Evolutionary conservation across 1,139 yeast species (phyloP).

Genomic region (Protomyces macrosporus): DNA sequence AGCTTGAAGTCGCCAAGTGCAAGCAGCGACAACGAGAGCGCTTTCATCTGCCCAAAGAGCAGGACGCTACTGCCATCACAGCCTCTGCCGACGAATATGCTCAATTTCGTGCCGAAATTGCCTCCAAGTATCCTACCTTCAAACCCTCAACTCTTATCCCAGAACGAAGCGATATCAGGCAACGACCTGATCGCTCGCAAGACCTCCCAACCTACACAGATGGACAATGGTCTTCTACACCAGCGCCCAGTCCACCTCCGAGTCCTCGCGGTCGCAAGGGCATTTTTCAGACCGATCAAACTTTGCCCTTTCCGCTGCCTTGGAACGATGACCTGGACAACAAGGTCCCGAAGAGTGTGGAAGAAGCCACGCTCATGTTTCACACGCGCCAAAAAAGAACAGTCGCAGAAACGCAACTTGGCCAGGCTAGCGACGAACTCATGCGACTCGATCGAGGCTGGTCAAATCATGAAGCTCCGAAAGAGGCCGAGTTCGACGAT

Average conservation of each 20-base stretch:
- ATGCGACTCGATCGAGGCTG: constrained; percentile 75
- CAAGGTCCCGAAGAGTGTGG: constrained; percentile 64
- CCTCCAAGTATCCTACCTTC: constrained; percentile 69
- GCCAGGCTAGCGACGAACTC: constrained; percentile 65
- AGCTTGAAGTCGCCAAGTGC: constrained; percentile 43
- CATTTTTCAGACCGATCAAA: constrained; percentile 65
- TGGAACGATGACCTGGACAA: constrained; percentile 39
- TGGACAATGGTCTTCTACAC: constrained; percentile 40
- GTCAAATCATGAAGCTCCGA: constrained; percentile 28
- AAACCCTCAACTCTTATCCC: constrained; percentile 40
- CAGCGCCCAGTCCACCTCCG: constrained; percentile 34
- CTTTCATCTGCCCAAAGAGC: constrained; percentile 44
- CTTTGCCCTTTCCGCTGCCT: constrained; percentile 77
- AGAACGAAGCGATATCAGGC: neutral
- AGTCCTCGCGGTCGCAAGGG: constrained; percentile 66
- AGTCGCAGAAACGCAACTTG: constrained; percentile 59
- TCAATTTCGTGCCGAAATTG: constrained; percentile 68
- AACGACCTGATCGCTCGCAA: neutral
- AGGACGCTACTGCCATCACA: constrained; percentile 38
- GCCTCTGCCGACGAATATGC: constrained; percentile 78
- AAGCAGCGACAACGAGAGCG: constrained; percentile 49
- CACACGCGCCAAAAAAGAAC: constrained; percentile 59
- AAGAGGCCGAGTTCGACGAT: neutral
- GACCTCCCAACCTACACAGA: constrained; percentile 7
- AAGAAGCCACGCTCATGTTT: constrained; percentile 69